Conservation (phyloP, 345 rosid species). For the Salix koriyanagi region DNA sequence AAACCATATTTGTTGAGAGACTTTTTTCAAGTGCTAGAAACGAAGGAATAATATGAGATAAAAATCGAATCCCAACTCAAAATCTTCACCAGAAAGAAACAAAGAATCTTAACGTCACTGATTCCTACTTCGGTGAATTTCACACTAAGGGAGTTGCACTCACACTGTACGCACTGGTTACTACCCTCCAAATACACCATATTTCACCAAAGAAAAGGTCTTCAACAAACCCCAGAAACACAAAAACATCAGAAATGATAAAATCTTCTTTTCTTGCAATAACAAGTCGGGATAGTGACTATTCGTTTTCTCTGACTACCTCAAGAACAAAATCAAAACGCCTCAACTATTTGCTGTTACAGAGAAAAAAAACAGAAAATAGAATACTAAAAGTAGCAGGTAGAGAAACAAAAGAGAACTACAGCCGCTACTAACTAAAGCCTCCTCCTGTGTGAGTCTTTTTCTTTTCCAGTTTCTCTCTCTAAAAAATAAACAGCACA, state of each 20-base stretch:
- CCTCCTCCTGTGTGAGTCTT: neutral
- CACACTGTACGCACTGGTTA: neutral
- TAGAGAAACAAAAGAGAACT: neutral
- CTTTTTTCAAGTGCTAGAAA: neutral
- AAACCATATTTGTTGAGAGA: neutral
- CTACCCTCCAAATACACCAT: neutral
- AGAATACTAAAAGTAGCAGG: neutral
- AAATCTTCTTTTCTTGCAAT: neutral
- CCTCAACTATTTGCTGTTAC: neutral
- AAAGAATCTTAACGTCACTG: conserved; percentile 2
- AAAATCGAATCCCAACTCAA: conserved; percentile 11
- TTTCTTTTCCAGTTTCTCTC: neutral
- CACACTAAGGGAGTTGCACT: neutral
- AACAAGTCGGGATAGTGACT: neutral
- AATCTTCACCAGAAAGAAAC: conserved; percentile 11
- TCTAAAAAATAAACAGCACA: neutral
- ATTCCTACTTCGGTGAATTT: neutral
- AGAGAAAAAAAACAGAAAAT: neutral
- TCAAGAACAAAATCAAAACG: neutral
- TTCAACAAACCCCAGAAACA: neutral
- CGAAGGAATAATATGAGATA: neutral
- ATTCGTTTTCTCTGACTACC: neutral
- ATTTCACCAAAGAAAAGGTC: neutral
- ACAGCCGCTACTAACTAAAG: neutral
- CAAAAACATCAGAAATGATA: neutral